Evolutionary conservation across 495 filamentous ascomycete species (phyloP).

Genomic region (Trichoderma parareesei): DNA sequence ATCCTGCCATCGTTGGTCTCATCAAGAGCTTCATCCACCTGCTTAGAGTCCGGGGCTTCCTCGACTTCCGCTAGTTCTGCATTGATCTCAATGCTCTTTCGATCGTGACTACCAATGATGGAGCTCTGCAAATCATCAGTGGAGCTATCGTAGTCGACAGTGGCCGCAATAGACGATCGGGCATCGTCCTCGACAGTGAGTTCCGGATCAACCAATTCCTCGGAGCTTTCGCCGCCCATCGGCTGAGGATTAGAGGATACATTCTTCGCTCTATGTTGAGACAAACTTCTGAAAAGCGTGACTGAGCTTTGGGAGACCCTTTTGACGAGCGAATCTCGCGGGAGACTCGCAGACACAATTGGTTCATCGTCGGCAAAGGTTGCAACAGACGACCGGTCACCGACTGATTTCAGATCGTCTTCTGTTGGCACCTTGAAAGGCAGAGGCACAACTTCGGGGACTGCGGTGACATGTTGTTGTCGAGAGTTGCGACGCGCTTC

Average conservation of each 20-base stretch:
- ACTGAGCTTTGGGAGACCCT: constrained; percentile 41
- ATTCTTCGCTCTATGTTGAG: constrained; percentile 25
- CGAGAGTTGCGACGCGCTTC: constrained; percentile 16
- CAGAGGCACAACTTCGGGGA: constrained; percentile 45
- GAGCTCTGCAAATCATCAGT: constrained; percentile 21
- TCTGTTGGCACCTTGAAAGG: constrained; percentile 50
- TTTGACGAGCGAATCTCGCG: constrained; percentile 27
- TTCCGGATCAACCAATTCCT: constrained; percentile 37
- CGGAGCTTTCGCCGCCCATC: constrained; percentile 24
- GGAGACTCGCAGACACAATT: constrained; percentile 17
- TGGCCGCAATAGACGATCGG: constrained; percentile 43
- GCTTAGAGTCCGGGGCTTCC: not conserved
- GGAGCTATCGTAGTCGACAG: constrained; percentile 42
- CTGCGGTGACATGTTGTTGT: constrained; percentile 15
- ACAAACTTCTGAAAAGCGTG: constrained; percentile 37
- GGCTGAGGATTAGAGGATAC: constrained; percentile 15
- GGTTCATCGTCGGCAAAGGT: constrained; percentile 51
- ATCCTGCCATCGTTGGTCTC: not conserved
- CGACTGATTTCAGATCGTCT: constrained; percentile 29
- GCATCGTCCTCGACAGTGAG: constrained; percentile 26
- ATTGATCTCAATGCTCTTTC: constrained; percentile 19
- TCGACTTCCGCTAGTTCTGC: constrained; percentile 19
- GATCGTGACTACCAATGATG: constrained; percentile 8
- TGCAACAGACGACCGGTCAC: constrained; percentile 50
- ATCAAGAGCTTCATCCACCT: not conserved